Conservation (phyloP, 805 yeast genomes). For the Myxozyma geophila region DNA sequence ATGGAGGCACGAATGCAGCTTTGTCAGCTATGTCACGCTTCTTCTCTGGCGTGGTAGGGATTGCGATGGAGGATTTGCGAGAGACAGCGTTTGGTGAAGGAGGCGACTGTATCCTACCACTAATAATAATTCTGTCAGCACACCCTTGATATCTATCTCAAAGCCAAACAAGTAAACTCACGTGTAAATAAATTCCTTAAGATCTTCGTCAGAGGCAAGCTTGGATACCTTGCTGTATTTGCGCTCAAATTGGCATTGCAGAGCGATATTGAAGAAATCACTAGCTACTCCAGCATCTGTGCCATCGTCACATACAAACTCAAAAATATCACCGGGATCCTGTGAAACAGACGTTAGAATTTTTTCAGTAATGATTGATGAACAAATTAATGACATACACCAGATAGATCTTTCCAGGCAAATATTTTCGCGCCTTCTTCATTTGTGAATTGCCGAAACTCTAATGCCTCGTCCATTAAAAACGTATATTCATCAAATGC, state of each 20-base stretch:
- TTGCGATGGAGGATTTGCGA: conserved; percentile 14
- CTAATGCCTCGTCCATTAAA: conserved; percentile 63
- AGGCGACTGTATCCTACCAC: conserved; percentile 21
- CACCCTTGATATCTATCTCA: not conserved
- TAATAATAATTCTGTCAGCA: not conserved
- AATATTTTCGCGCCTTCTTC: conserved; percentile 62
- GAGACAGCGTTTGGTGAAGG: conserved; percentile 29
- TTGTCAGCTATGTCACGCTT: not conserved
- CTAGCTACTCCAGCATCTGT: conserved; percentile 55
- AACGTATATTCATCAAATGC: conserved; percentile 70
- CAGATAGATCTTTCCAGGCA: conserved; percentile 80
- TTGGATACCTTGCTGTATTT: conserved; percentile 57
- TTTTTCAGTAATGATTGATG: not conserved
- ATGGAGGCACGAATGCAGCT: conserved; percentile 14
- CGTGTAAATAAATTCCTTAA: conserved; percentile 56
- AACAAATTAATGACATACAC: conserved; percentile 43
- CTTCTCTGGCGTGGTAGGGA: conserved; percentile 27
- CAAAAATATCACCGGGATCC: conserved; percentile 81
- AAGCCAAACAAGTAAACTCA: conserved; percentile 12
- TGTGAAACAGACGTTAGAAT: conserved; percentile 6
- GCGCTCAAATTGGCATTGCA: conserved; percentile 75
- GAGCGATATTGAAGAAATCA: conserved; percentile 63
- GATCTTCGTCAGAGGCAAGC: conserved; percentile 52
- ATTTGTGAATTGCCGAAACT: conserved; percentile 58
- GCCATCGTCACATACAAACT: conserved; percentile 72